These are phyloP conservation scores for Glycyrrhiza uralensis DNA, from an alignment of 306 rosid genomes.

Conservation along the genomic window DNA sequence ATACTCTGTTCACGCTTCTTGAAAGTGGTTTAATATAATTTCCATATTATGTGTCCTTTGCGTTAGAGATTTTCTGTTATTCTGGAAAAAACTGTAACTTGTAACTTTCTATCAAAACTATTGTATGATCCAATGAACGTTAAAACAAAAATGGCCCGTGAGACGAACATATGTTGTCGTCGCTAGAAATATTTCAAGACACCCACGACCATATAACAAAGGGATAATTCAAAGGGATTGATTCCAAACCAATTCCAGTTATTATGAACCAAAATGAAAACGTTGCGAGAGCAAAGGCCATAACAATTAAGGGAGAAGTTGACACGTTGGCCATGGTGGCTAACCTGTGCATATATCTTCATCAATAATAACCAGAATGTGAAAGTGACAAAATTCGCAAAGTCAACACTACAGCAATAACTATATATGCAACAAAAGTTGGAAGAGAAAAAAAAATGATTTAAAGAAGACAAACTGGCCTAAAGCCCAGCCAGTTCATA, in stretches of 20 bases:
- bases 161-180: neutral
- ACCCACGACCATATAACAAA: neutral
- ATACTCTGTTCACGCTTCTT: too few species aligned
- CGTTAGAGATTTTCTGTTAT: too few species aligned
- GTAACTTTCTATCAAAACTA: too few species aligned
- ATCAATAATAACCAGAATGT: conserved; percentile 72
- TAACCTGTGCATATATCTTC: conserved; percentile 77
- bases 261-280: neutral
- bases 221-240: neutral
- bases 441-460: conserved; percentile 32
- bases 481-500: conserved; percentile 58
- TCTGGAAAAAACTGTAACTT: too few species aligned
- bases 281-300: neutral
- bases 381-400: conserved; percentile 61
- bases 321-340: conserved; percentile 31
- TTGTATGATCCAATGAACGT: neutral
- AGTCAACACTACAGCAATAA: conserved; percentile 68
- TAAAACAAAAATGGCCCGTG: neutral
- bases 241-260: neutral
- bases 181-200: neutral
- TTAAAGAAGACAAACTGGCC: conserved; percentile 57
- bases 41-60: too few species aligned
- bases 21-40: too few species aligned
- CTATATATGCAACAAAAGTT: conserved; percentile 71
- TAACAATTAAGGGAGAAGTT: neutral